These are phyloP conservation scores for Alternaria longipes DNA, from an alignment of 2,329 filamentous ascomycete genomes.

Conservation along the genomic window DNA sequence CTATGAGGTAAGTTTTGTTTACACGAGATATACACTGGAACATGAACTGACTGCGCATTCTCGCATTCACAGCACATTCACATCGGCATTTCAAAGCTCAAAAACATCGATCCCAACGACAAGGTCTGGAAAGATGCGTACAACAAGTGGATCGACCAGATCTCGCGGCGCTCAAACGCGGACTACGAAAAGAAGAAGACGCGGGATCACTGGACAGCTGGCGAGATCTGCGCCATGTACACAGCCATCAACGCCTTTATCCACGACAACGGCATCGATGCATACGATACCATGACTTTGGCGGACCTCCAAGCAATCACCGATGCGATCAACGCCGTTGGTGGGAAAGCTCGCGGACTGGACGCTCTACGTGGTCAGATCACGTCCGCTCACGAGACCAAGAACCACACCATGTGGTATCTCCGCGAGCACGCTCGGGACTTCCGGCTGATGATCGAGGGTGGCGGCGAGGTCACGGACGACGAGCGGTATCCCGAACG, in stretches of 20 bases:
- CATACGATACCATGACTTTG: neutral
- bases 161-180: conserved; percentile 8
- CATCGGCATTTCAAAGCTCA: neutral
- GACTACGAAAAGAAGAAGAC: neutral
- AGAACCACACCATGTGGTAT: conserved; percentile 10
- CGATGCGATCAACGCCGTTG: conserved; percentile 1
- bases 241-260: conserved; percentile 5
- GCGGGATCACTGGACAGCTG: conserved; percentile 1
- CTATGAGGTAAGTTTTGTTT: neutral
- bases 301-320: neutral
- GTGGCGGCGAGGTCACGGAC: neutral
- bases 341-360: neutral
- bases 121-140: conserved; percentile 8
- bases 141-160: conserved; percentile 17
- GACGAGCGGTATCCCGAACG: conserved; percentile 8
- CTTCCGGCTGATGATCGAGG: neutral
- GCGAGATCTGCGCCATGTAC: conserved; percentile 15
- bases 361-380: conserved; percentile 8
- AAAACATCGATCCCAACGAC: conserved; percentile 4
- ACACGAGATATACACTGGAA: neutral
- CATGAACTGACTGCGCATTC: neutral
- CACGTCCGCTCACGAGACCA: conserved; percentile 2
- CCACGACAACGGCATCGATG: conserved; percentile 5
- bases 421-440: conserved; percentile 6
- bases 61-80: neutral